Evolutionary conservation across 78 protist species (phyloP).

Genomic region (Polysphondylium violaceum): DNA sequence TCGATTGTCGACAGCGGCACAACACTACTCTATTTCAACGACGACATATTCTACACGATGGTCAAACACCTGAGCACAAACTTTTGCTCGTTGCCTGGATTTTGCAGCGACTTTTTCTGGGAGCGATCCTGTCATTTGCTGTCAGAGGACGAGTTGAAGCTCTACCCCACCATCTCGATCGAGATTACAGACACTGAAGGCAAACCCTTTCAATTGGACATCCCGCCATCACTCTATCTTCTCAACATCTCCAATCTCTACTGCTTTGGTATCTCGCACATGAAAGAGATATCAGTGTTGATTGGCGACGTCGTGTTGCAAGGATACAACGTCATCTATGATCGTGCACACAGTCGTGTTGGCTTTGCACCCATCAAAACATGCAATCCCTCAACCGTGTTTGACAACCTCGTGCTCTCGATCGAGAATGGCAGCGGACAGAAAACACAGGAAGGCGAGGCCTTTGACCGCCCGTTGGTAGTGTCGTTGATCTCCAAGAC

Average conservation of each 20-base stretch:
- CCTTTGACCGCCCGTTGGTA: background rate
- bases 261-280: conserved; percentile 40
- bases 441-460: conserved; percentile 1
- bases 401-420: background rate
- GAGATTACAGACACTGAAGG: background rate
- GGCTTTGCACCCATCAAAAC: conserved; percentile 25
- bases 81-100: conserved; percentile 23
- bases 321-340: conserved; percentile 44
- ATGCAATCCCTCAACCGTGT: background rate
- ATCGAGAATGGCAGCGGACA: conserved; percentile 1
- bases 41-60: conserved; percentile 2
- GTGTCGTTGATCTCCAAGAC: background rate
- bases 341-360: conserved; percentile 11
- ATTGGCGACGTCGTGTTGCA: conserved; percentile 44
- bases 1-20: conserved; percentile 66
- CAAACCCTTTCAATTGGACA: background rate
- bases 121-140: conserved; percentile 15
- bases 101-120: conserved; percentile 12
- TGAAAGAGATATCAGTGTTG: conserved; percentile 6
- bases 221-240: conserved; percentile 27
- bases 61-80: background rate
- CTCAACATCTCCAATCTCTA: background rate
- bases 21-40: conserved; percentile 15
- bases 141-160: background rate
- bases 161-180: conserved; percentile 26